Percentiles rank a stretch among this genome's conserved stretches.
These are phyloP conservation scores for Ophioceras dolichostomum DNA, from an alignment of 2,329 filamentous ascomycete genomes.

Conservation along the genomic window DNA sequence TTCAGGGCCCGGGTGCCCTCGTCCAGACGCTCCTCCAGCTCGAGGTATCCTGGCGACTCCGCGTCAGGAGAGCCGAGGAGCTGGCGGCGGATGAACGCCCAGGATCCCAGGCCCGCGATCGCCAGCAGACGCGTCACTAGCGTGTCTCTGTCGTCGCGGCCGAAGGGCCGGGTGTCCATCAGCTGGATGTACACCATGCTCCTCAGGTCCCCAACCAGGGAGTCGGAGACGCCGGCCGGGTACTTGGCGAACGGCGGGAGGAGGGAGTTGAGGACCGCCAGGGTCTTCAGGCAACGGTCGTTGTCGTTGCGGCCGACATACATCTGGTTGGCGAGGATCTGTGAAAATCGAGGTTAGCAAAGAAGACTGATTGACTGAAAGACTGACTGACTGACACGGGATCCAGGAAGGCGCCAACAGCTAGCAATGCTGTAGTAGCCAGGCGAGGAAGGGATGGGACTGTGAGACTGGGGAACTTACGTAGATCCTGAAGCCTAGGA, in stretches of 20 bases:
- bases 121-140: conserved; percentile 2
- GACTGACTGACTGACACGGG: too few relatives aligned
- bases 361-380: not conserved
- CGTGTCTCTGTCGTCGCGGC: not conserved
- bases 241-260: conserved; percentile 10
- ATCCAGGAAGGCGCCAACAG: too few relatives aligned
- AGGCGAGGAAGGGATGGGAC: not conserved
- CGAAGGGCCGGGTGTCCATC: not conserved
- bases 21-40: not conserved
- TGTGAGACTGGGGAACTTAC: conserved; percentile 5
- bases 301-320: not conserved
- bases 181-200: conserved; percentile 4
- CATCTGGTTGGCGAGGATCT: conserved; percentile 9
- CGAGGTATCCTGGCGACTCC: not conserved
- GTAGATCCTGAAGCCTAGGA: conserved; percentile 7
- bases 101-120: conserved; percentile 4
- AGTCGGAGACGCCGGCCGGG: conserved; percentile 5
- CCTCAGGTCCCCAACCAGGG: conserved; percentile 5
- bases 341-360: not conserved
- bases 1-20: not conserved
- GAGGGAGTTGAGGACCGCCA: conserved; percentile 9
- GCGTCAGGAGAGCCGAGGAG: not conserved
- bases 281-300: not conserved
- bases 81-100: conserved; percentile 5
- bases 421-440: too few relatives aligned